phyloP scores from a whole-genome alignment of 805 yeast genomes.

The Candida nitratophila region DNA sequence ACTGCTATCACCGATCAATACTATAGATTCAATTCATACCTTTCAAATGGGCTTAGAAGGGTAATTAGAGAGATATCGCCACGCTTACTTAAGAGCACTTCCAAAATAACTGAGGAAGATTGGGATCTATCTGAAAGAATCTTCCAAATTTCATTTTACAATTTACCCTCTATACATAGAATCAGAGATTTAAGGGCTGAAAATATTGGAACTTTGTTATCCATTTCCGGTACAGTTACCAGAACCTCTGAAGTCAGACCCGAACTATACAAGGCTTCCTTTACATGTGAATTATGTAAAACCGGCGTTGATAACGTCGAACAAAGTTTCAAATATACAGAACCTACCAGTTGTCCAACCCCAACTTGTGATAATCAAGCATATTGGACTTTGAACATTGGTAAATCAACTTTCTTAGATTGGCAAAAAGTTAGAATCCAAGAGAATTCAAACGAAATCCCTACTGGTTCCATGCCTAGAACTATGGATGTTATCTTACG shows the following conservation, averaged over 20 bases:
- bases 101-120: constrained; percentile 31
- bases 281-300: constrained; percentile 83
- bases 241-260: constrained; percentile 96
- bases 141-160: constrained; percentile 87
- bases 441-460: constrained; percentile 93
- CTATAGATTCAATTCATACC: constrained; percentile 84
- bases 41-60: constrained; percentile 65
- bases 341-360: constrained; percentile 86
- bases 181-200: constrained; percentile 89
- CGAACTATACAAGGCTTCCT: constrained; percentile 79
- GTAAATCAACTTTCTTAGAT: constrained; percentile 83
- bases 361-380: constrained; percentile 84
- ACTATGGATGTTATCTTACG: constrained; percentile 87
- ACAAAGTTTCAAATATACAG: constrained; percentile 88
- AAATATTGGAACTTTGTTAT: constrained; percentile 74
- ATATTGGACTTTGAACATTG: constrained; percentile 75
- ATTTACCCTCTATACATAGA: constrained; percentile 73
- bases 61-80: constrained; percentile 75
- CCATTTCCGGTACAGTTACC: constrained; percentile 92
- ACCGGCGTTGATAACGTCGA: constrained; percentile 85
- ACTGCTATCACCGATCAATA: constrained; percentile 86
- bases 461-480: constrained; percentile 98
- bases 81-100: constrained; percentile 42
- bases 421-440: constrained; percentile 97
- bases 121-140: constrained; percentile 55